Conservation (phyloP, 2,329 filamentous ascomycete species). For the Colletotrichum filicis region DNA sequence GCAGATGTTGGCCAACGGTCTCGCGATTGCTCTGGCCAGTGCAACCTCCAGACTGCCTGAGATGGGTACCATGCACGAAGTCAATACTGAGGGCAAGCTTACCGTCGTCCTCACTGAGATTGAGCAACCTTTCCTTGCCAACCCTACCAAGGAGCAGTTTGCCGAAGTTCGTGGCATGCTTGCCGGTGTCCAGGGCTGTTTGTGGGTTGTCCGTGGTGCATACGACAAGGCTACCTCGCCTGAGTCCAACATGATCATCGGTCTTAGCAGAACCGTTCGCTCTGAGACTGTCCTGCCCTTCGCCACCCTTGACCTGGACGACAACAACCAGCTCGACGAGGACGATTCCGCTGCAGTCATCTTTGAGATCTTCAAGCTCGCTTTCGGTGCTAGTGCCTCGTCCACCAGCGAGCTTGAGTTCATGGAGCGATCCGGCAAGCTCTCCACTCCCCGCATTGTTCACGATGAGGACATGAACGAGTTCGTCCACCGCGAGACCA, state of each 20-base stretch:
- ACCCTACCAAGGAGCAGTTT: slow-evolving; percentile 51
- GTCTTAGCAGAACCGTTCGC: slow-evolving; percentile 56
- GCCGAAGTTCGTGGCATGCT: slow-evolving; percentile 48
- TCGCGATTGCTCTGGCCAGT: slow-evolving; percentile 30
- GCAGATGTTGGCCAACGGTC: slow-evolving; percentile 31
- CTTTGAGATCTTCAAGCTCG: slow-evolving; percentile 48
- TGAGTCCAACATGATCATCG: slow-evolving; percentile 56
- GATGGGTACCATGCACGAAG: slow-evolving; percentile 39
- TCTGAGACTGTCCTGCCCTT: slow-evolving; percentile 57
- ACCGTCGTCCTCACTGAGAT: slow-evolving; percentile 58
- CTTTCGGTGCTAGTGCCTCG: slow-evolving; percentile 46
- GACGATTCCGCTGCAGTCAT: slow-evolving; percentile 46
- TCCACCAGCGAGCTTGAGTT: slow-evolving; percentile 54
- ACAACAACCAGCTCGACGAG: slow-evolving; percentile 43
- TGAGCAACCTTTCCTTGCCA: slow-evolving; percentile 54
- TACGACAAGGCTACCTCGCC: slow-evolving; percentile 49
- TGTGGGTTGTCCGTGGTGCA: slow-evolving; percentile 54
- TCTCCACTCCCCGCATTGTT: slow-evolving; percentile 53
- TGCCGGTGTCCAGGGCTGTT: slow-evolving; percentile 46
- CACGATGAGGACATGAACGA: slow-evolving; percentile 54
- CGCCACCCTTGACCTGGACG: slow-evolving; percentile 58
- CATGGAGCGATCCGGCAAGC: slow-evolving; percentile 49
- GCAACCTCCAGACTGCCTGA: slow-evolving; percentile 35
- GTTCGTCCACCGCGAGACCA: slow-evolving; percentile 55
- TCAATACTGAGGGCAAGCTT: slow-evolving; percentile 39